Conservation (phyloP, 1,139 yeast genomes). For the Geotrichum fermentans region DNA sequence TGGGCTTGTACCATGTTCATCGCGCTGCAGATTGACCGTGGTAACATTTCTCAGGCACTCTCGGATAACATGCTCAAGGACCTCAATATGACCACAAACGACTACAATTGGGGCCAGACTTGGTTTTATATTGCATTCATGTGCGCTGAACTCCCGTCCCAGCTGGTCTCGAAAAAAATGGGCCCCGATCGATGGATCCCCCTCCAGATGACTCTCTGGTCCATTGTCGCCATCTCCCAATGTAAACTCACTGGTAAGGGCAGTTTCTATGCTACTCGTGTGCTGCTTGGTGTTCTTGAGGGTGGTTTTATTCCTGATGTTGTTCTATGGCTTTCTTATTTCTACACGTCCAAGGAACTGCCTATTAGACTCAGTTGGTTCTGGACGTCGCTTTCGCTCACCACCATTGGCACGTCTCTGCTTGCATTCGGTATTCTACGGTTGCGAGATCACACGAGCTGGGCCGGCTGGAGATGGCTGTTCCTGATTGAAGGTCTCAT, state of each 20-base stretch:
- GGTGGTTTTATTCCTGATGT: conserved; percentile 56
- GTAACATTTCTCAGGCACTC: conserved; percentile 48
- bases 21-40: conserved; percentile 50
- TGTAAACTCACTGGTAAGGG: conserved; percentile 39
- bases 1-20: conserved; percentile 49
- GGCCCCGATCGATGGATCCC: conserved; percentile 58
- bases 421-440: conserved; percentile 45
- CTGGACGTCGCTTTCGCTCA: conserved; percentile 38
- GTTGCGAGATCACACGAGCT: conserved; percentile 40
- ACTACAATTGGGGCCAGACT: conserved; percentile 48
- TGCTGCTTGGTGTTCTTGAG: conserved; percentile 45
- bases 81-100: conserved; percentile 44
- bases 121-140: conserved; percentile 44
- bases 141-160: conserved; percentile 51
- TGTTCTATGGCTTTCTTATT: conserved; percentile 50
- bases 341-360: conserved; percentile 48
- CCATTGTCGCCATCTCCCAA: conserved; percentile 47
- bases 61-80: conserved; percentile 48
- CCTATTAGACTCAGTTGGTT: conserved; percentile 48
- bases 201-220: conserved; percentile 48
- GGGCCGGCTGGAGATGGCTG: conserved; percentile 55
- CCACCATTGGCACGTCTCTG: conserved; percentile 36
- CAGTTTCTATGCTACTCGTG: conserved; percentile 43
- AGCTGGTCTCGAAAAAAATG: conserved; percentile 46
- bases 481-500: conserved; percentile 52